Percentiles rank a stretch among this genome's conserved stretches.
phyloP scores from a whole-genome alignment of 768 basidiomycete species.

The Lactifluus subvellereus region DNA sequence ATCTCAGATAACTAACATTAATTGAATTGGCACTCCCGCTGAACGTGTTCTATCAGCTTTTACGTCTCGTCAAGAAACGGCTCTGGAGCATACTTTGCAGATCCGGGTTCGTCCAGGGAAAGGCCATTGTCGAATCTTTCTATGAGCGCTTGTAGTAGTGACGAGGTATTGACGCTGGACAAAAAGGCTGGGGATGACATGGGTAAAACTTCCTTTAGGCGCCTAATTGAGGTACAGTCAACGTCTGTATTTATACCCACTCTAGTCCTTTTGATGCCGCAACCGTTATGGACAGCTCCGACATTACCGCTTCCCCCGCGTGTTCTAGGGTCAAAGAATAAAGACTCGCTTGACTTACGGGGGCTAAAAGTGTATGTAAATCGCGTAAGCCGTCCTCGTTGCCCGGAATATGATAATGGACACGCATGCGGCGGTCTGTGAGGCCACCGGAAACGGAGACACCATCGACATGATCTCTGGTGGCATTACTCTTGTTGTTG shows the following conservation, averaged over 20 bases:
- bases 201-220: conserved; percentile 12
- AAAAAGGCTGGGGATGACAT: conserved; percentile 18
- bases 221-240: conserved; percentile 12
- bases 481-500: not conserved
- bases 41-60: not conserved
- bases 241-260: conserved; percentile 20
- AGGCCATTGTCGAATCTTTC: conserved; percentile 16
- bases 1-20: conserved; percentile 4
- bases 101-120: conserved; percentile 4
- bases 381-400: conserved; percentile 18
- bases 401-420: conserved; percentile 1
- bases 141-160: conserved; percentile 17
- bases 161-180: conserved; percentile 12
- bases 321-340: conserved; percentile 11
- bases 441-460: not conserved
- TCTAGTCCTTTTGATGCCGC: conserved; percentile 8
- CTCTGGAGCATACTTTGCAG: conserved; percentile 7
- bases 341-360: conserved; percentile 18
- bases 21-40: conserved; percentile 5
- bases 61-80: not conserved
- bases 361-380: conserved; percentile 8
- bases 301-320: conserved; percentile 20
- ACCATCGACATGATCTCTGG: not conserved
- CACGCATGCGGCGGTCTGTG: not conserved
- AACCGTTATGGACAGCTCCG: conserved; percentile 19